A percentile compares a stretch with the other conserved stretches of the same genome.
Evolutionary conservation across 179 eudicot genomes (phyloP).

Genomic region (Dionaea muscipula): DNA sequence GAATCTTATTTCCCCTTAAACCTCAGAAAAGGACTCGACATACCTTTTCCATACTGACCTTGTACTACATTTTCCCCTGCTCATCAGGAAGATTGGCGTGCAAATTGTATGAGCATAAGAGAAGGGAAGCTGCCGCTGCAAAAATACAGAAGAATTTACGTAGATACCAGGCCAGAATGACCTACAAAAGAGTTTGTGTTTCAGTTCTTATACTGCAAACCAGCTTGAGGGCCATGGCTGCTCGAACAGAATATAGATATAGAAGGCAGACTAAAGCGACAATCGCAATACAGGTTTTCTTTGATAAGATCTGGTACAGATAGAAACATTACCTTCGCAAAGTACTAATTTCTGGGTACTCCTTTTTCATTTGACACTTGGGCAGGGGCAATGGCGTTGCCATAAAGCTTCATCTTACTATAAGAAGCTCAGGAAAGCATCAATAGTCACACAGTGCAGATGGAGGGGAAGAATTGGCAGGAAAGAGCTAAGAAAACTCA

Average conservation of each 20-base stretch:
- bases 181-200: slow-evolving; percentile 37
- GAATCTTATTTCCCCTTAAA: no score
- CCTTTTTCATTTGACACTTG: slow-evolving; percentile 7
- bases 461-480: slow-evolving; percentile 79
- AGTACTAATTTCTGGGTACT: slow-evolving; percentile 5
- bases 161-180: slow-evolving; percentile 39
- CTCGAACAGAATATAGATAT: slow-evolving; percentile 44
- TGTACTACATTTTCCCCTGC: slow-evolving; percentile 7
- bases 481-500: slow-evolving; percentile 65
- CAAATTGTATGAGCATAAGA: slow-evolving; percentile 39
- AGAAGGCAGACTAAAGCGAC: slow-evolving; percentile 68
- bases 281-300: slow-evolving; percentile 57
- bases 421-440: slow-evolving; percentile 55
- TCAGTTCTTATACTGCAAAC: slow-evolving; percentile 59
- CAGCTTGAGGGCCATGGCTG: slow-evolving; percentile 56
- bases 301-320: slow-evolving; percentile 5
- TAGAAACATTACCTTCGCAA: slow-evolving; percentile 6
- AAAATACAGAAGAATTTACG: slow-evolving; percentile 54
- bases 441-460: slow-evolving; percentile 64
- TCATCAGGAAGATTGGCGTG: slow-evolving; percentile 58
- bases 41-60: neutral
- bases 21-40: no score
- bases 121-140: slow-evolving; percentile 64
- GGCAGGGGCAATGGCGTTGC: slow-evolving; percentile 70
- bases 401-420: slow-evolving; percentile 52